phyloP scores from a whole-genome alignment of 495 filamentous ascomycete species.

The Neurospora sublineolata region DNA sequence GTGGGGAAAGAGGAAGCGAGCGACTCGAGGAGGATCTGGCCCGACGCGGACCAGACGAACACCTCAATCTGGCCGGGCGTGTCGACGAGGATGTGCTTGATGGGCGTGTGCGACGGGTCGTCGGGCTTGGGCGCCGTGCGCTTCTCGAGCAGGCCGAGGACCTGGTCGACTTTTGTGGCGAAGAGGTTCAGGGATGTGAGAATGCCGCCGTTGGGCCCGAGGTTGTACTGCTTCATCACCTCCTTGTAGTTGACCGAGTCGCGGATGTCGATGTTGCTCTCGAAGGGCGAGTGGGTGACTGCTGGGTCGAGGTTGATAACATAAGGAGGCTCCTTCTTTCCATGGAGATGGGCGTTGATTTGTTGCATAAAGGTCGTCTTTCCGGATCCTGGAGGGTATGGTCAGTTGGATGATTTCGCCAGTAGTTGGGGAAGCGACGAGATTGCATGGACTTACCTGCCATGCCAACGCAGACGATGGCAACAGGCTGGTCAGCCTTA shows the following conservation, averaged over 20 bases:
- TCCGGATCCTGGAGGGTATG: slow-evolving; percentile 54
- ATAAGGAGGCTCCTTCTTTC: slow-evolving; percentile 64
- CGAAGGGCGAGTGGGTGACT: slow-evolving; percentile 90
- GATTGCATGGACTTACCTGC: slow-evolving; percentile 44
- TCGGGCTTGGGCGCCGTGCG: slow-evolving; percentile 54
- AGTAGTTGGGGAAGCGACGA: background rate
- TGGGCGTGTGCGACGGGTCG: slow-evolving; percentile 49
- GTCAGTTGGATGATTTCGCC: background rate
- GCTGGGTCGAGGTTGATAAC: slow-evolving; percentile 96
- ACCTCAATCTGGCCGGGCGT: slow-evolving; percentile 98
- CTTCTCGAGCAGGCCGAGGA: slow-evolving; percentile 81
- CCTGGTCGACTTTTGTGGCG: slow-evolving; percentile 94
- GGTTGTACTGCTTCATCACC: slow-evolving; percentile 97
- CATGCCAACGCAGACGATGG: slow-evolving; percentile 95
- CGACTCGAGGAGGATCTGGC: slow-evolving; percentile 84
- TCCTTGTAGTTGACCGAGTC: slow-evolving; percentile 99
- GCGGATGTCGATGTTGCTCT: slow-evolving; percentile 96
- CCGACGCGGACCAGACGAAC: slow-evolving; percentile 93
- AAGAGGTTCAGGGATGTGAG: slow-evolving; percentile 92
- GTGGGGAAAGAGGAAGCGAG: slow-evolving; percentile 90
- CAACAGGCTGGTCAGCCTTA: slow-evolving; percentile 31
- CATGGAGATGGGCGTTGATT: slow-evolving; percentile 82
- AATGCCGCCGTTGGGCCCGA: slow-evolving; percentile 97
- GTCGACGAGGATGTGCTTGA: slow-evolving; percentile 81
- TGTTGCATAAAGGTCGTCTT: slow-evolving; percentile 99